Percentiles rank a stretch among this genome's conserved stretches.
These are phyloP conservation scores for Pachysolen tannophilus DNA, from an alignment of 805 yeast species.

Conservation along the genomic window DNA sequence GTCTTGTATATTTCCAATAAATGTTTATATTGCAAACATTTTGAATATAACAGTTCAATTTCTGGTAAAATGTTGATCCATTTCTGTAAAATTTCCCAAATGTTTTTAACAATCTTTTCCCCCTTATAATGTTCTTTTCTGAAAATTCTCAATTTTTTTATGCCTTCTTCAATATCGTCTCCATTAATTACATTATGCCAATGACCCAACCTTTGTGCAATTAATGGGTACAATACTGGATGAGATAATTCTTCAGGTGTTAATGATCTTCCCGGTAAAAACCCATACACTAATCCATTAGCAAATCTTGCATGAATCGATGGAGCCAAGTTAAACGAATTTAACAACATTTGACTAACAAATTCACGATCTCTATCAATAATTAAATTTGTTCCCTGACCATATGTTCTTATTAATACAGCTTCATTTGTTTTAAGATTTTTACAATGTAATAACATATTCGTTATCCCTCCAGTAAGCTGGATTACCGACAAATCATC, in stretches of 20 bases:
- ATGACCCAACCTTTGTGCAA: slow-evolving; percentile 60
- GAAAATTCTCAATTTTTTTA: slow-evolving; percentile 28
- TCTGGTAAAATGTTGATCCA: slow-evolving; percentile 63
- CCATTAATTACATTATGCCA: slow-evolving; percentile 53
- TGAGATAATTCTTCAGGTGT: slow-evolving; percentile 44
- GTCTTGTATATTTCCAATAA: slow-evolving; percentile 11
- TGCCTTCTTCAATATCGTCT: slow-evolving; percentile 38
- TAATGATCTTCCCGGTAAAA: slow-evolving; percentile 54
- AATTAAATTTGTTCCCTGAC: slow-evolving; percentile 62
- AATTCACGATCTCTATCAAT: slow-evolving; percentile 71
- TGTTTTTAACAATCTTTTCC: slow-evolving; percentile 18
- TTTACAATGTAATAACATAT: slow-evolving; percentile 45
- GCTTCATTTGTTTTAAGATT: slow-evolving; percentile 22
- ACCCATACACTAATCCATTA: slow-evolving; percentile 70
- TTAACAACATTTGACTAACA: slow-evolving; percentile 57
- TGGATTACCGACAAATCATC: slow-evolving; percentile 29
- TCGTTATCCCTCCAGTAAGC: slow-evolving; percentile 58
- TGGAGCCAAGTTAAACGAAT: slow-evolving; percentile 58
- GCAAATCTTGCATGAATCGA: slow-evolving; percentile 58
- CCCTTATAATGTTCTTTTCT: slow-evolving; percentile 10
- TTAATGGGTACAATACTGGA: slow-evolving; percentile 40
- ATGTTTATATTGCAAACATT: slow-evolving; percentile 28
- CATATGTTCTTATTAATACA: slow-evolving; percentile 62
- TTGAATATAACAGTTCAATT: slow-evolving; percentile 27
- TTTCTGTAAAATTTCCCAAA: slow-evolving; percentile 53